Base-by-base conservation (phyloP, 2,329 filamentous ascomycete species). In the Verticillium tricorpus region DNA sequence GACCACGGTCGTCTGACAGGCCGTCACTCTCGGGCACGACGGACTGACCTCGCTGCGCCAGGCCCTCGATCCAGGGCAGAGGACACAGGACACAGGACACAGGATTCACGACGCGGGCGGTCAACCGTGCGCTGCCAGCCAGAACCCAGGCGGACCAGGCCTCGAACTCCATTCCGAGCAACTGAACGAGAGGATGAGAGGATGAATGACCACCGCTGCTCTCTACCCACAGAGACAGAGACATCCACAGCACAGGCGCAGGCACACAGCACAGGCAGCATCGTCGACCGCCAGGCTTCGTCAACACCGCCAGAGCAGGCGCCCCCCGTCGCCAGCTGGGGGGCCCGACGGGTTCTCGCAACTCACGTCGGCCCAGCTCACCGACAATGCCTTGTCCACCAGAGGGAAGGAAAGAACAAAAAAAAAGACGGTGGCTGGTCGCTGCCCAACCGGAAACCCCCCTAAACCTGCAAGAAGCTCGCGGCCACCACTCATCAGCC, bases 401-500 rank as follows among this genome's bases (percentile, higher is more conserved):
- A 28, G 5, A 28, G 5, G 5, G 28, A 28, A 28, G 9, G 11
- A 37, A 55, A 59, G 37, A 28, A 4, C 5, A 28, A 28, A 15
- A 17, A 37, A 55, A 59, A 55, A 59, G 40, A 45, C 58, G 58
- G 58, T 59, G 58, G 58, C 58, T 59, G 58, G 58, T 54, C 50
- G 54, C 54, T 56, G 54, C 39, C 39, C 60, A 65, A 56, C 57
- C 50, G 57, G 40, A 58, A 60, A 56, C 60, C 28, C 52, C 34
- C 58, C 54, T 56, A 50, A 50, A 50, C 19, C 40, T 50, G 40
- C 40, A 58, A 58, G 37, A 50, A 14, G 15, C 25, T 32, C 52
- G 35, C 25, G 32, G 62, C 60, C 60, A 59, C 64, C 62, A 64
- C 64, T 66, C 61, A 50, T 22, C 39, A 63, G 56, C 62, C 60